Evolutionary conservation across 495 filamentous ascomycete species (phyloP), one percentile per base, ranked within the genome.

Genomic region (Trichoderma reesei): DNA sequence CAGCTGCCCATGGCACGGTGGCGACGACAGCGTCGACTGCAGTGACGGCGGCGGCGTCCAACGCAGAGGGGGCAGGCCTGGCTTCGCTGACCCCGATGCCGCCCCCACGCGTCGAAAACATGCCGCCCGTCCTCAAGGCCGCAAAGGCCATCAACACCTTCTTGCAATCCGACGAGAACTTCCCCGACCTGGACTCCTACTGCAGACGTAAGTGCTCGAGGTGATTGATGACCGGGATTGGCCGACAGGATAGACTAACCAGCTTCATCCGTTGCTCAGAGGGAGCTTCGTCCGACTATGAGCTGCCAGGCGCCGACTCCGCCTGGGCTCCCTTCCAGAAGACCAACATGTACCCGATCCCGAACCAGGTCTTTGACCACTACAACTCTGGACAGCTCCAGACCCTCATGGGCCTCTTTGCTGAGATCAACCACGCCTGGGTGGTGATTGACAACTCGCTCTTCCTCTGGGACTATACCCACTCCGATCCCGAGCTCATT

Each of bases 391-490:
- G 89, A 59, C 84, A 92, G 67, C 84, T 96, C 2, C 86, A 86
- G 33, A 94, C 93, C 11, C 84, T 82, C 70, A 95, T 98, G 87
- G 94, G 94, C 26, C 75, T 98, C 44, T 96, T 99, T 73, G 90
- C 94, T 26, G 88, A 91, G 72, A 74, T 99, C 67, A 90, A 90
- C 65, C 92, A 97, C 76, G 93, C 92, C 54, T 99, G 93, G 92
- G 88, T 95, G 26, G 82, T 90, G 0, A 96, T 99, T 70, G 94
- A 99, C 76, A 96, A 94, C 74, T 87, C 89, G 63, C 80, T 99
- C 34, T 99, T 98, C 72, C 79, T 99, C 13, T 99, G 94, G 94
- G 94, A 99, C 74, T 99, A 96, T 71, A 93, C 91, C 10, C 82
- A 88, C 66, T 87, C 89, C 36, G 87, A 91, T 69, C 88, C 92